Evolutionary conservation across 192 early-diverging fungal genomes (phyloP).

Genomic region (Dispira simplex): DNA sequence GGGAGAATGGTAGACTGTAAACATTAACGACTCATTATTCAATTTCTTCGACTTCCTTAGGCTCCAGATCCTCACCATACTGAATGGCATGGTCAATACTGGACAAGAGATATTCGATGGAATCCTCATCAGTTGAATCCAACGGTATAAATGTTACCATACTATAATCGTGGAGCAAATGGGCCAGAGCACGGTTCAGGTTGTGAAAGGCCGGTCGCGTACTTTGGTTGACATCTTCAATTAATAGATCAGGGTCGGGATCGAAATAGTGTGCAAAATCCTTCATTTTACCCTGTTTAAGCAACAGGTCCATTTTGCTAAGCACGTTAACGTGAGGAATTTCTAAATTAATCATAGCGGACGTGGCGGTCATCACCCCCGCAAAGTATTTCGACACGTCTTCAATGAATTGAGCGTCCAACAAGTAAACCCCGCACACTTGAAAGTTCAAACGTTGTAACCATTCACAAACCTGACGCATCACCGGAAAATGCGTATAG

Average conservation of each 20-base stretch:
- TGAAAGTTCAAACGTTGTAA: slow-evolving; percentile 59
- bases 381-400: slow-evolving; percentile 95
- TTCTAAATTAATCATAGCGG: slow-evolving; percentile 90
- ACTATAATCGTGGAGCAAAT: slow-evolving; percentile 83
- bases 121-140: slow-evolving; percentile 90
- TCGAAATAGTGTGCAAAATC: slow-evolving; percentile 66
- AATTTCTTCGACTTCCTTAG: slow-evolving; percentile 55
- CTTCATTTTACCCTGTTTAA: slow-evolving; percentile 35
- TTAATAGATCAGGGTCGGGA: slow-evolving; percentile 72
- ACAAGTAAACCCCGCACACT: slow-evolving; percentile 84
- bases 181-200: slow-evolving; percentile 79
- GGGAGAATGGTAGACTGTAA: no score
- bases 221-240: slow-evolving; percentile 61
- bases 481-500: slow-evolving; percentile 96
- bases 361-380: slow-evolving; percentile 89
- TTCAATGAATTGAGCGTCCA: slow-evolving; percentile 91
- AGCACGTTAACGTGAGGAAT: slow-evolving; percentile 98
- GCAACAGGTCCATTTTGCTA: slow-evolving; percentile 92
- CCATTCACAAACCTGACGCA: slow-evolving; percentile 59
- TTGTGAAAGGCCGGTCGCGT: slow-evolving; percentile 66
- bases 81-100: slow-evolving; percentile 92
- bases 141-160: slow-evolving; percentile 94
- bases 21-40: neutral
- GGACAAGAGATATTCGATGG: slow-evolving; percentile 66
- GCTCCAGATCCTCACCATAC: slow-evolving; percentile 95